phyloP scores from a whole-genome alignment of 306 rosid species.

The Biancaea sappan region DNA sequence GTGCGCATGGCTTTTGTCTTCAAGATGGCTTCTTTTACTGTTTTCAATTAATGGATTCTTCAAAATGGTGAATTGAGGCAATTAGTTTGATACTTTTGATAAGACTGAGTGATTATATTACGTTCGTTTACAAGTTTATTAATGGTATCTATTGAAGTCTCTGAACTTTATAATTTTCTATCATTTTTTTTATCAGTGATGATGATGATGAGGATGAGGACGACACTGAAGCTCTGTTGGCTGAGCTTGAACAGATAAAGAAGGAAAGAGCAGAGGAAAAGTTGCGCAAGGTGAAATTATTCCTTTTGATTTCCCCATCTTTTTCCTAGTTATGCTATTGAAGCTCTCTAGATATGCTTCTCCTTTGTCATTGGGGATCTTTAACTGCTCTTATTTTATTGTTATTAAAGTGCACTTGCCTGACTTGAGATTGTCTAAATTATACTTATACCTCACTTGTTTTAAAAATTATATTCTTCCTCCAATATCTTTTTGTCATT shows the following conservation, averaged over 20 bases:
- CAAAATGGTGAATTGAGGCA: constrained; percentile 5
- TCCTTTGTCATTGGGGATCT: background rate
- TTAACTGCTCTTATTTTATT: background rate
- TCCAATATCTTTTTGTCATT: too few species aligned
- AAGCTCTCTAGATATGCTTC: constrained; percentile 7
- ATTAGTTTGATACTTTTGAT: background rate
- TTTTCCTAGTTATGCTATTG: constrained; percentile 7
- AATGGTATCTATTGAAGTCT: background rate
- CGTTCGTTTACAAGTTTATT: background rate
- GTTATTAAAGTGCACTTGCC: too few species aligned
- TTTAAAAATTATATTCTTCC: too few species aligned
- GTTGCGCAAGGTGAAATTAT: constrained; percentile 66
- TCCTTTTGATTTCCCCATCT: background rate
- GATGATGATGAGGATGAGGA: constrained; percentile 68
- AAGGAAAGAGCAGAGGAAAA: constrained; percentile 96
- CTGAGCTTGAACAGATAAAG: constrained; percentile 97
- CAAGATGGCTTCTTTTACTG: background rate
- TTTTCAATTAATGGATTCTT: too few species aligned
- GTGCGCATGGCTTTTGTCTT: background rate
- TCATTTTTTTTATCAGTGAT: constrained; percentile 36
- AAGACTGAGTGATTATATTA: background rate
- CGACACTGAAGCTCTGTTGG: constrained; percentile 87
- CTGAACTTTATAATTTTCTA: background rate
- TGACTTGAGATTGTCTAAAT: too few species aligned
- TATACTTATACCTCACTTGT: too few species aligned